A percentile compares a stretch with the other conserved stretches of the same genome.
phyloP scores from a whole-genome alignment of 2,329 filamentous ascomycete species.

The Clarireedia hainanense region DNA sequence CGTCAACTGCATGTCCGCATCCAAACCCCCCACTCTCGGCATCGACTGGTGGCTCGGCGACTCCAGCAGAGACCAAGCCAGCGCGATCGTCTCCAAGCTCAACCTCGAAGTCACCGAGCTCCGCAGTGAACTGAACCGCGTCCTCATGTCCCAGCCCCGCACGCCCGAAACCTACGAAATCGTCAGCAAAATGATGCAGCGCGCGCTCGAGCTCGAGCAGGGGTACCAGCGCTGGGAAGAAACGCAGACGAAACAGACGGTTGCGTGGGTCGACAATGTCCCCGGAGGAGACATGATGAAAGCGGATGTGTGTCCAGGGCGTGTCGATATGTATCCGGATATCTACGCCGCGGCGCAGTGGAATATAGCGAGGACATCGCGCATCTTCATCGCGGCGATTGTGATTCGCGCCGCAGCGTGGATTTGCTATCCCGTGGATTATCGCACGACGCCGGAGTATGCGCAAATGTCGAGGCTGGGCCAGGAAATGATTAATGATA shows the following conservation, averaged over 20 bases:
- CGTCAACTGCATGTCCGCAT: constrained; percentile 47
- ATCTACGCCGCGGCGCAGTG: constrained; percentile 50
- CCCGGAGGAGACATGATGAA: constrained; percentile 43
- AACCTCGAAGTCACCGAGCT: constrained; percentile 48
- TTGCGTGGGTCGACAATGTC: constrained; percentile 49
- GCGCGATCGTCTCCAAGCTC: constrained; percentile 36
- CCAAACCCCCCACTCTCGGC: constrained; percentile 45
- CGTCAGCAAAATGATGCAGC: constrained; percentile 44
- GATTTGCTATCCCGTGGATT: constrained; percentile 52
- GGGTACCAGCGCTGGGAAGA: constrained; percentile 45
- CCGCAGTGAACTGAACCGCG: constrained; percentile 44
- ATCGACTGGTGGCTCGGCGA: constrained; percentile 53
- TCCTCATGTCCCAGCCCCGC: constrained; percentile 40
- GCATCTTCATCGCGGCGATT: constrained; percentile 47
- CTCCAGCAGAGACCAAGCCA: constrained; percentile 41
- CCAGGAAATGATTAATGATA: constrained; percentile 47
- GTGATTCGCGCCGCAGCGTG: constrained; percentile 53
- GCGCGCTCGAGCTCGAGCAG: constrained; percentile 44
- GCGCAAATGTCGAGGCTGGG: constrained; percentile 44
- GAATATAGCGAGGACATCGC: constrained; percentile 46
- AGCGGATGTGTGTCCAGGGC: constrained; percentile 51
- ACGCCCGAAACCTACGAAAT: constrained; percentile 43
- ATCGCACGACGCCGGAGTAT: constrained; percentile 55
- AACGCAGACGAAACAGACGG: constrained; percentile 39
- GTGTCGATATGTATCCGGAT: constrained; percentile 52